Percentiles rank a stretch among this genome's conserved stretches.
Conservation (phyloP, 1,284 basidiomycete genomes). For the Pulveroboletus sp. region DNA sequence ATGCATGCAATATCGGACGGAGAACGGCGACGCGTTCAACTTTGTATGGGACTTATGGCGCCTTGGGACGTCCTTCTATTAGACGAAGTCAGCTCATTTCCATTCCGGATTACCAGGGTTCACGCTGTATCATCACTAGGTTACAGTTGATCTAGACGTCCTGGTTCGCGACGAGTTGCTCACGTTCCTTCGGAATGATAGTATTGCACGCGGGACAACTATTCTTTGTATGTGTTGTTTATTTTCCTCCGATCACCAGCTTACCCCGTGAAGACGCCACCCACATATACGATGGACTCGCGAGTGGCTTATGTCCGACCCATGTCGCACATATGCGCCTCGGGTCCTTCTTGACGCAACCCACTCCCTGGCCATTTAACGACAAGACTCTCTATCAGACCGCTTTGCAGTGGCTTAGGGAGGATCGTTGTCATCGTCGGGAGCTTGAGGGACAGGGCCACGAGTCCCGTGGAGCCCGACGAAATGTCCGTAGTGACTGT, state of each 20-base stretch:
- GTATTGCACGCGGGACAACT: constrained; percentile 80
- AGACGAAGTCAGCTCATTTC: constrained; percentile 70
- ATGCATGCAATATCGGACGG: constrained; percentile 96
- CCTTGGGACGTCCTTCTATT: constrained; percentile 93
- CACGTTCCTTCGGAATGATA: constrained; percentile 84
- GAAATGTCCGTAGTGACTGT: constrained; percentile 47
- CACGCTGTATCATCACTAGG: constrained; percentile 44
- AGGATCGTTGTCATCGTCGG: constrained; percentile 71
- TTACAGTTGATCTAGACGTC: constrained; percentile 98
- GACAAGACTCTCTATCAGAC: constrained; percentile 59
- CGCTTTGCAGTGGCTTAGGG: constrained; percentile 83
- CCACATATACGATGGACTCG: constrained; percentile 91
- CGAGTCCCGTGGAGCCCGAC: constrained; percentile 71
- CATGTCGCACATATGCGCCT: constrained; percentile 88
- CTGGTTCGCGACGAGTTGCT: constrained; percentile 92
- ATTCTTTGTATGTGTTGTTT: constrained; percentile 74
- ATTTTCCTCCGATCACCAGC: constrained; percentile 1
- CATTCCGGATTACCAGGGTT: constrained; percentile 5
- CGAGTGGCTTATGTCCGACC: constrained; percentile 73
- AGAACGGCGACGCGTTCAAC: constrained; percentile 90
- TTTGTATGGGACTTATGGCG: constrained; percentile 96
- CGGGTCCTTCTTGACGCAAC: constrained; percentile 68
- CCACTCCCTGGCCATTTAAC: constrained; percentile 64
- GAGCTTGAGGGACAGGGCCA: constrained; percentile 60
- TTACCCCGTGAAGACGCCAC: constrained; percentile 71